A percentile compares a stretch with the other conserved stretches of the same genome.
Conservation (phyloP, 148 eudicot genomes). For the Euryodendron excelsum region DNA sequence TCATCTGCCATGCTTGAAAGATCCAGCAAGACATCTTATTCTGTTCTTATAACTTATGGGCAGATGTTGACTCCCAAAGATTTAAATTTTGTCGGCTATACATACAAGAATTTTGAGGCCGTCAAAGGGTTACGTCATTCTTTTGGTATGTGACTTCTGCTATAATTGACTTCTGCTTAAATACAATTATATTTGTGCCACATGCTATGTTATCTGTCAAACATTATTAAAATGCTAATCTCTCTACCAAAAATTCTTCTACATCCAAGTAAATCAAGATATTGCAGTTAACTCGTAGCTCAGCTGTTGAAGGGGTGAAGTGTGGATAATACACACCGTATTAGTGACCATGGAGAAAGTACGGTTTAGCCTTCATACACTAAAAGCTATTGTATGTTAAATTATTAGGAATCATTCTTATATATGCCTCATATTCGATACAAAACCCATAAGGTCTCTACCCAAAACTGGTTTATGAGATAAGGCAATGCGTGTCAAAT, state of each 20-base stretch:
- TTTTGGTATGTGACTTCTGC: slow-evolving; percentile 29
- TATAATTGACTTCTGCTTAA: neutral
- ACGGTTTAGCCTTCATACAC: no score
- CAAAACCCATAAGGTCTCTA: neutral
- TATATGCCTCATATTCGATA: no score
- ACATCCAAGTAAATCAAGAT: neutral
- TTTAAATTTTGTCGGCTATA: slow-evolving; percentile 62
- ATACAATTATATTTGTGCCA: neutral
- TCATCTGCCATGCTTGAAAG: neutral
- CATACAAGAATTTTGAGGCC: slow-evolving; percentile 58
- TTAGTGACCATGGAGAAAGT: no score
- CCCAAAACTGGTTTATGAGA: neutral
- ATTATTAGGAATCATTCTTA: no score
- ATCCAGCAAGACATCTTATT: slow-evolving; percentile 9
- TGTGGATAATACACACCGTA: neutral
- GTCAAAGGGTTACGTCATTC: slow-evolving; percentile 35
- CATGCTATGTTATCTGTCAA: neutral
- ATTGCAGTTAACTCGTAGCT: neutral
- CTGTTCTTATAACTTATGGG: neutral
- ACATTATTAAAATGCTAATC: neutral
- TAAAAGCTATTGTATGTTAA: no score
- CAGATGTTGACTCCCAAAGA: slow-evolving; percentile 55
- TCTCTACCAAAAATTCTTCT: neutral
- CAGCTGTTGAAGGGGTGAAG: neutral
- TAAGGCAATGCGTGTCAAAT: neutral